Evolutionary conservation across 1,284 basidiomycete genomes (phyloP).

Genomic region (Malassezia obtusa): DNA sequence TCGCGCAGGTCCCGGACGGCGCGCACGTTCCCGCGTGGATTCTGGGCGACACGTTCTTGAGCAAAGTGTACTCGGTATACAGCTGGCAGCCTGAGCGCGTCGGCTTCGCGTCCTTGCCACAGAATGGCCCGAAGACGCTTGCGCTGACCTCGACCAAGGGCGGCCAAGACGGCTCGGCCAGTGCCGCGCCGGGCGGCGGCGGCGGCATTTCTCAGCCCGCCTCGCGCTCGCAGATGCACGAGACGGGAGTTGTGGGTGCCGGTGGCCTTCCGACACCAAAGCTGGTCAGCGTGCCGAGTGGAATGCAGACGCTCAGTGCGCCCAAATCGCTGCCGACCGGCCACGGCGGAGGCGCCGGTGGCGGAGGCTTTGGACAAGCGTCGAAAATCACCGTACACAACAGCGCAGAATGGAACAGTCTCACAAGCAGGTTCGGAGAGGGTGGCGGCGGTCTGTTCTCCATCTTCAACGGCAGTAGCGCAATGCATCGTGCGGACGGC

Average conservation of each 20-base stretch:
- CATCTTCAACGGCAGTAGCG: not conserved
- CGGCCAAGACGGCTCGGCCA: not conserved
- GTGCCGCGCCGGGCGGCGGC: not conserved
- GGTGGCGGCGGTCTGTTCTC: not conserved
- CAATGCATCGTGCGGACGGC: no score
- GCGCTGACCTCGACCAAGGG: conserved; percentile 2
- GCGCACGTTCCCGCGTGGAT: conserved; percentile 64
- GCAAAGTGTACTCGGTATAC: conserved; percentile 49
- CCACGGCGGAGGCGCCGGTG: not conserved
- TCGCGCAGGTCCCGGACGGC: conserved; percentile 4
- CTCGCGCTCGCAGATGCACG: not conserved
- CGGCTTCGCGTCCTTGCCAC: conserved; percentile 37
- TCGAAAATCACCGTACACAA: not conserved
- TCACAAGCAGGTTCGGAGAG: not conserved
- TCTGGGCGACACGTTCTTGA: conserved; percentile 84
- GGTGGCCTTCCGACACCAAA: conserved; percentile 1
- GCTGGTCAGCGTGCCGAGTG: not conserved
- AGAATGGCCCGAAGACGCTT: conserved; percentile 9
- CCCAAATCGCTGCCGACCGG: not conserved
- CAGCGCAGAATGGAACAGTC: not conserved
- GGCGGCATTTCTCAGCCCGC: not conserved
- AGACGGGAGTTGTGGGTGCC: not conserved
- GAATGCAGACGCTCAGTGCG: not conserved
- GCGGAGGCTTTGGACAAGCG: not conserved
- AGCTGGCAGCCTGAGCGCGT: conserved; percentile 24